Conservation (phyloP, 2,329 filamentous ascomycete species). For the Penicillium sp. region DNA sequence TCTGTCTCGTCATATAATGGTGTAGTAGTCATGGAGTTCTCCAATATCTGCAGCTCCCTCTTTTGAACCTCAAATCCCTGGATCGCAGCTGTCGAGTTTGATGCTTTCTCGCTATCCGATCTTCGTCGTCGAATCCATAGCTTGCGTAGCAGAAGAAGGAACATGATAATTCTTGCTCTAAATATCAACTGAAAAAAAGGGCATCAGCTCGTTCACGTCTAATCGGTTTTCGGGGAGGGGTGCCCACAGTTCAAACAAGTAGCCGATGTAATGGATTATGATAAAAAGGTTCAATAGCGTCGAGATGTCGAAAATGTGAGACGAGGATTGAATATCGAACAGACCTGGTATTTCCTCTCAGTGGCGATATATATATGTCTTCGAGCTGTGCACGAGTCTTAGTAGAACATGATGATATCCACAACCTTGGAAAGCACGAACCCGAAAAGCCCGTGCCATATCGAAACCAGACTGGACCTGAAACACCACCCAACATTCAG, state of each 20-base stretch:
- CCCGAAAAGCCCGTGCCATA: neutral
- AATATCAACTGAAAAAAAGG: neutral
- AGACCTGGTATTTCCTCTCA: neutral
- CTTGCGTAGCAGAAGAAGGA: constrained; percentile 4
- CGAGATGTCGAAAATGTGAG: neutral
- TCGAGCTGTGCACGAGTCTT: neutral
- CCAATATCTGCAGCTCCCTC: neutral
- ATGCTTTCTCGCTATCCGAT: neutral
- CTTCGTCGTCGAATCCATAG: constrained; percentile 3
- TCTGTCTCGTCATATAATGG: constrained; percentile 9
- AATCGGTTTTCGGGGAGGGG: too few species aligned
- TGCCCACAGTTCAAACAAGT: neutral
- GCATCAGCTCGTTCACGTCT: neutral
- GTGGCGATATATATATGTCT: constrained; percentile 3
- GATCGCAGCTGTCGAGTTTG: too few species aligned
- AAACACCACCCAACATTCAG: constrained; percentile 8
- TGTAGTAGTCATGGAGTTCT: neutral
- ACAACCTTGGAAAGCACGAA: constrained; percentile 3
- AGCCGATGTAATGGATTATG: neutral
- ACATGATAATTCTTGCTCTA: neutral
- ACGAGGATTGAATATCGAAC: neutral
- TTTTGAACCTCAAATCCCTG: neutral
- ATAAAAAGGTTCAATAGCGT: too few species aligned
- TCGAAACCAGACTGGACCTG: constrained; percentile 14
- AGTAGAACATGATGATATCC: neutral